Evolutionary conservation across 768 basidiomycete genomes (phyloP), one percentile per base, ranked within the genome.

Genomic region (Boletus barrowsii): DNA sequence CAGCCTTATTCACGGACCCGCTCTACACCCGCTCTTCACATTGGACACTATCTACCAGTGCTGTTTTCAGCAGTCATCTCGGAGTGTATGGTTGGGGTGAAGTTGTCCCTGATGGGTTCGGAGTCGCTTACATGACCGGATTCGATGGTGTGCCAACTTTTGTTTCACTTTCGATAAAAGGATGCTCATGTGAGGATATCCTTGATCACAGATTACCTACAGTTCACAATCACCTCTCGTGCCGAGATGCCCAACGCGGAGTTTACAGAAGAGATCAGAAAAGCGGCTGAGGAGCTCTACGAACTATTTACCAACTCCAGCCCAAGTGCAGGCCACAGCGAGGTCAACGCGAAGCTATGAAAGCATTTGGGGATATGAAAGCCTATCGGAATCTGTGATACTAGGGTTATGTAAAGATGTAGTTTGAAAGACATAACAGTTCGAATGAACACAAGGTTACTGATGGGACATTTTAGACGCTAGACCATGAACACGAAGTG

Each of bases 101-200:
- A 79, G 90, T 98, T 42, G 92, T 96, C 24, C 86, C 90, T 1
- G 87, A 97, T 59, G 95, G 95, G 2, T 98, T 95, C 66, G 95
- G 95, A 32, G 87, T 98, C 30, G 88, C 93, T 13, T 98, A 98
- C 66, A 86, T 93, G 82, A 94, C 94, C n/a, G 90, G 90, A 37
- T 88, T 83, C 62, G 83, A 90, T 58, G 84, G 88, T 87, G 53
- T 51, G 81, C 68, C 36, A 20, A 37, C 37, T 3, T n/a, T 18
- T 54, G 10, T 40, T 22, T 36, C 29, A 4, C n/a, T 22, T 22
- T 40, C 15, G 10, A 36, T 20, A 22, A 22, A 33, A 44, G n/a
- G 11, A 4, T 40, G n/a, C 37, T 59, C 26, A 68, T 14, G 2
- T 14, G 18, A 33, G 13, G 33, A 37, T 20, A 11, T 30, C 22